Percentiles rank a stretch among this genome's conserved stretches.
phyloP scores from a whole-genome alignment of 225 moss, liverwort and hornwort species.

The Takakia lepidozioides region DNA sequence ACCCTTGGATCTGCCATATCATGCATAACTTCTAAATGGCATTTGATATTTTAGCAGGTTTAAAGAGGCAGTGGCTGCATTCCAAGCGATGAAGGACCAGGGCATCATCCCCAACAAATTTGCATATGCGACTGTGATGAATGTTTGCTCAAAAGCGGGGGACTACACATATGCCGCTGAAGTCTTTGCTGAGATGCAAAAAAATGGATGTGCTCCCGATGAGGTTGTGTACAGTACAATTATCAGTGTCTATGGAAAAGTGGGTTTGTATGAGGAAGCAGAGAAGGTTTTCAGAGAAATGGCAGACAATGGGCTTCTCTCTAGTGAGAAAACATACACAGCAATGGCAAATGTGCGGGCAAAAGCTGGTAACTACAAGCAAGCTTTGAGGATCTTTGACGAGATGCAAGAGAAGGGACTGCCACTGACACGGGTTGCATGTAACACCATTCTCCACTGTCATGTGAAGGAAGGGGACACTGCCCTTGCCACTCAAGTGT shows the following conservation, averaged over 20 bases:
- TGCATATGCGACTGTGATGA: constrained; percentile 84
- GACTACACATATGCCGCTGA: constrained; percentile 64
- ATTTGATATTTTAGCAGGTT: constrained; percentile 22
- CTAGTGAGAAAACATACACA: constrained; percentile 72
- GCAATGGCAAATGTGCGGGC: constrained; percentile 76
- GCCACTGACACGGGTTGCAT: constrained; percentile 57
- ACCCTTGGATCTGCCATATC: too few relatives aligned
- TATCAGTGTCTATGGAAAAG: constrained; percentile 76
- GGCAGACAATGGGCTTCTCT: constrained; percentile 41
- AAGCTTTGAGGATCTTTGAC: constrained; percentile 68
- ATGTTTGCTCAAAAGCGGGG: constrained; percentile 77
- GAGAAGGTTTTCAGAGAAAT: constrained; percentile 73
- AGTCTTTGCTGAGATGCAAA: constrained; percentile 63
- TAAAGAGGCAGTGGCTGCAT: constrained; percentile 47
- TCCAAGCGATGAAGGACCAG: constrained; percentile 60
- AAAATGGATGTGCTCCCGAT: constrained; percentile 65
- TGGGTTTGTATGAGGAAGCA: constrained; percentile 71
- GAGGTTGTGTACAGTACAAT: constrained; percentile 81
- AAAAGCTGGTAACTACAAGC: constrained; percentile 45
- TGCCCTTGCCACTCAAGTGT: constrained; percentile 47
- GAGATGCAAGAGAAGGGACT: constrained; percentile 41
- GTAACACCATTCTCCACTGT: constrained; percentile 81
- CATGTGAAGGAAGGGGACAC: constrained; percentile 58
- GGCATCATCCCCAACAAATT: constrained; percentile 73
- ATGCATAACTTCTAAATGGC: too few relatives aligned